Base-by-base conservation (phyloP, 805 yeast species). In the Candida nonsorbophila region DNA sequence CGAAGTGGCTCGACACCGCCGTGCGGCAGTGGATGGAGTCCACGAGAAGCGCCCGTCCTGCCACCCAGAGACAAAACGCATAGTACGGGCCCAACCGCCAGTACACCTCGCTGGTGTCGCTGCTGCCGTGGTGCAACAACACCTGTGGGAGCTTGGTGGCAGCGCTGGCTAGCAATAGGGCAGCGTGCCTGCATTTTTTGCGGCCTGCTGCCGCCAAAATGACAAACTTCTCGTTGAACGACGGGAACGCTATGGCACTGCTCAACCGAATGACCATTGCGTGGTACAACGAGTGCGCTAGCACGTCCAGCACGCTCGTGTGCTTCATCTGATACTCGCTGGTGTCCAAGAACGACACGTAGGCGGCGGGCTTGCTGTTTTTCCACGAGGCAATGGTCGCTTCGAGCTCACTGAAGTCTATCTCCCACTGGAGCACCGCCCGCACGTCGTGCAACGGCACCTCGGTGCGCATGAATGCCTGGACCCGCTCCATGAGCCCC, bases 51-150 rank as follows among this genome's bases (percentile, higher is more conserved):
- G n/a, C 36, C 27, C 47, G 29, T 3, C 40, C 43, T 29, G 37
- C 25, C 4, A 42, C 45, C 47, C 47, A 42, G 9, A 42, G 24
- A 5, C 40, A 24, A 32, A 42, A 42, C 2, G 45, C 40, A 32
- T 42, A 42, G 20, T 38, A 37, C 1, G 47, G 47, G 2, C 47
- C 47, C 19, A 40, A 32, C 4, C 35, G 10, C 22, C 29, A 37
- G 20, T 37, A 37, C 3, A 41, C 37, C n/a, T n/a, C n/a, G n/a
- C n/a, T n/a, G n/a, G n/a, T n/a, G n/a, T n/a, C n/a, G 2, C 25
- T 10, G 8, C 25, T 33, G 6, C 20, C 36, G 10, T 31, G 24
- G 5, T 21, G 7, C n/a, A n/a, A n/a, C n/a, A n/a, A n/a, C 12
- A 30, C 28, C 14, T 20, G 11, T 3, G 41, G 32, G 6, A 34